Conservation (phyloP, 176 grass and related monocot genomes). For the Avena eriantha region DNA sequence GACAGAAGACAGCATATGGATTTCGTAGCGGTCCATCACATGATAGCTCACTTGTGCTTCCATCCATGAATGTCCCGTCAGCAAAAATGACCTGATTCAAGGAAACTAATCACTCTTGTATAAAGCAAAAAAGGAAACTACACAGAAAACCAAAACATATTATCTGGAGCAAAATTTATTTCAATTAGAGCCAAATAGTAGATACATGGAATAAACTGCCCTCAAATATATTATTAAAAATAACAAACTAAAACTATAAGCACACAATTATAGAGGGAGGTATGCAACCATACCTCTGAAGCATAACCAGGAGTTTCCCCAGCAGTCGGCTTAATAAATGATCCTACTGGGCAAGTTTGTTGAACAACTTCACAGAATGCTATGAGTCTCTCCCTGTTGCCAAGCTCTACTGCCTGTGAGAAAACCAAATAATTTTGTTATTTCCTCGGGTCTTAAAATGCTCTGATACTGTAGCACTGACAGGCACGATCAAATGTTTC, state of each 20-base stretch:
- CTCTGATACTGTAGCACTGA: neutral
- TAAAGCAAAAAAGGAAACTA: neutral
- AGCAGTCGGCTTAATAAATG: constrained; percentile 88
- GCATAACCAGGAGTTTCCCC: constrained; percentile 95
- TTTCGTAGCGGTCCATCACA: constrained; percentile 95
- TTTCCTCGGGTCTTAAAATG: neutral
- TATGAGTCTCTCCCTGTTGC: constrained; percentile 76
- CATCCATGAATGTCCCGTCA: constrained; percentile 93
- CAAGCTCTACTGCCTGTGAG: constrained; percentile 79
- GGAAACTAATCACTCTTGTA: neutral
- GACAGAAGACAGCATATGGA: constrained; percentile 94
- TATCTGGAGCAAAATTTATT: neutral
- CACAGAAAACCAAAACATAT: neutral
- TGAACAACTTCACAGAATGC: constrained; percentile 94
- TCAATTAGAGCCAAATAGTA: neutral
- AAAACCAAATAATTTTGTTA: constrained; percentile 1
- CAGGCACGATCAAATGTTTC: neutral
- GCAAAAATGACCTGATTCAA: constrained; percentile 91
- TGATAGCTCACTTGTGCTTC: constrained; percentile 92
- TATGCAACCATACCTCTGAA: constrained; percentile 68
- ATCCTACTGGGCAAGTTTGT: constrained; percentile 84
- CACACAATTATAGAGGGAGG: neutral
- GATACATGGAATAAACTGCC: neutral
- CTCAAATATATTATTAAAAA: neutral
- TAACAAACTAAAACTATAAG: neutral